Conservation (phyloP, 345 rosid species). For the Citropsis articulata region DNA sequence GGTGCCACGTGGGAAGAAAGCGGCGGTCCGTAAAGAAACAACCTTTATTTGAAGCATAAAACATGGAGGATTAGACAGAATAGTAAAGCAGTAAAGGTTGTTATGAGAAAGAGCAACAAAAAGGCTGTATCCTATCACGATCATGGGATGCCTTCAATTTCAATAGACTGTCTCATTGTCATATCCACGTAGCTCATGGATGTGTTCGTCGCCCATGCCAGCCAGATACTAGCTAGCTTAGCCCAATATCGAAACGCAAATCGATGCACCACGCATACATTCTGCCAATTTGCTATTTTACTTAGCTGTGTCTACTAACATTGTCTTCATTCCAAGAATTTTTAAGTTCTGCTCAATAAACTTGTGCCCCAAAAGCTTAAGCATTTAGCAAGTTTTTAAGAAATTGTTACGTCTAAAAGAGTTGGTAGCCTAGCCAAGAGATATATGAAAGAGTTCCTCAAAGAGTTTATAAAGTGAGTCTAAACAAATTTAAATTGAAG, state of each 20-base stretch:
- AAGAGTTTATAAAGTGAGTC: too few species aligned
- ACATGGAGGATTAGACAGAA: neutral
- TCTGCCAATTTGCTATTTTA: neutral
- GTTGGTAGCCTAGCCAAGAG: too few species aligned
- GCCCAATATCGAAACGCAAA: too few species aligned
- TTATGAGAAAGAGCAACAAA: slow-evolving; percentile 9
- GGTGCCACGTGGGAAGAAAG: neutral
- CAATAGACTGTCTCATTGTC: neutral
- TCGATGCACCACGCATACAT: too few species aligned
- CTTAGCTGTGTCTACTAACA: neutral
- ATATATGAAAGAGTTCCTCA: too few species aligned
- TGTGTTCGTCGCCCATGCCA: neutral
- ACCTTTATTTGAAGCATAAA: neutral
- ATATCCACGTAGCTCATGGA: neutral
- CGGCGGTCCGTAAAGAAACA: neutral
- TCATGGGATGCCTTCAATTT: slow-evolving; percentile 7
- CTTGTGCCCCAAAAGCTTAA: too few species aligned
- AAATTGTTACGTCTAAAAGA: too few species aligned
- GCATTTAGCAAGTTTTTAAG: too few species aligned
- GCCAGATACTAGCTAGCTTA: neutral
- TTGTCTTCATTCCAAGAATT: neutral
- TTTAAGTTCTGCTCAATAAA: neutral
- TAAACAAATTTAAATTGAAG: too few species aligned
- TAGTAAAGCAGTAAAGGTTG: neutral
- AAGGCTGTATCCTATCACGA: neutral